Percentiles rank a stretch among this genome's conserved stretches.
Evolutionary conservation across 257 asterid species (phyloP).

Genomic region (Scutellaria minor): DNA sequence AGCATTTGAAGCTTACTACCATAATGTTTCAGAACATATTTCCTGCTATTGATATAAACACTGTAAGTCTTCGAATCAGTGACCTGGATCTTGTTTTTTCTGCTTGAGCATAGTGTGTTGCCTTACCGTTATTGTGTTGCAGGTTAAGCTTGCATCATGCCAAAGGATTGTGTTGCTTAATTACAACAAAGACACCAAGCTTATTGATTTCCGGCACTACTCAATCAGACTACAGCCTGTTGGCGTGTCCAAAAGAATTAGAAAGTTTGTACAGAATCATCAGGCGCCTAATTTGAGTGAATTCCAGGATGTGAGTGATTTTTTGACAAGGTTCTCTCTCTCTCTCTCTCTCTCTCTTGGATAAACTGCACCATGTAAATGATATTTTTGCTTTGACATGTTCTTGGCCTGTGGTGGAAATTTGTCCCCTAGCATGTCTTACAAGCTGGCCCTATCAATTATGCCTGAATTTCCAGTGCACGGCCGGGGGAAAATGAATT

Average conservation of each 20-base stretch:
- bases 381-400: neutral
- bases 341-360: conserved; percentile 1
- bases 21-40: conserved; percentile 91
- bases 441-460: neutral
- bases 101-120: conserved; percentile 24
- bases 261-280: conserved; percentile 92
- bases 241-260: conserved; percentile 82
- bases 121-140: conserved; percentile 37
- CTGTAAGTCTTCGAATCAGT: conserved; percentile 56
- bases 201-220: conserved; percentile 87
- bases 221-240: conserved; percentile 93
- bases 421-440: neutral
- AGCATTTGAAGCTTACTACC: conserved; percentile 89
- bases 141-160: conserved; percentile 93
- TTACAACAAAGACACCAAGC: conserved; percentile 86
- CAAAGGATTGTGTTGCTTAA: conserved; percentile 93
- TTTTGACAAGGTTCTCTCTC: conserved; percentile 70
- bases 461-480: neutral
- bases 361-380: neutral
- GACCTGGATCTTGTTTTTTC: neutral
- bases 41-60: conserved; percentile 90
- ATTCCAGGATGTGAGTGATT: conserved; percentile 93
- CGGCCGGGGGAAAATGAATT: neutral
- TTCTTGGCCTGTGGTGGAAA: neutral
- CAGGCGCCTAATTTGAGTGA: conserved; percentile 83